Base-by-base conservation (phyloP, 2,329 filamentous ascomycete genomes). In the Apiospora pterosperma region DNA sequence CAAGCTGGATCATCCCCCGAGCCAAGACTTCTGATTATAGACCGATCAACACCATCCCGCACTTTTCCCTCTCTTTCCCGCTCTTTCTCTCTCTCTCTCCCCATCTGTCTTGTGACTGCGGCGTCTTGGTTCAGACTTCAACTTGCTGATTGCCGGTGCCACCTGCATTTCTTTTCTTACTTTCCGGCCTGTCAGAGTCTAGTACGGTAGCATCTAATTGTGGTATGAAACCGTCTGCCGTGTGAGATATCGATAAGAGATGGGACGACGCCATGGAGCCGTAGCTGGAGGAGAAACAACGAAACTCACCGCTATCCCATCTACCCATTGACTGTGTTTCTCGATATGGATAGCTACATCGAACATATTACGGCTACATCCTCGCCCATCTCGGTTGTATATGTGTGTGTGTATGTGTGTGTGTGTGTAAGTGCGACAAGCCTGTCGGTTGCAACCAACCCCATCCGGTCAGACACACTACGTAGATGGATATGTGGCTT, bases 171-270 rank as follows among this genome's bases (percentile, higher is more conserved):
- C 28, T 34, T 55, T 55, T 34, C 28, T n/a, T 4, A 8, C 48
- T 55, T 55, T n/a, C 48, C 16, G n/a, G 19, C 48, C 48, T 55
- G 48, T 55, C 48, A 55, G 48, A 11, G 48, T 31, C 28, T 8
- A n/a, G 28, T 25, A 34, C 28, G 48, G 48, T 19, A 48, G 23
- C 42, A 48, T 48, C 42, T n/a, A 55, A 16, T 16, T 11, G 28
- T 28, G 28, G 48, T 21, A 55, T 55, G 48, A 55, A 34, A 55
- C 48, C 28, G 48, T 55, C 16, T 34, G 48, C 28, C 48, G 48
- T 21, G 48, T 34, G 48, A 55, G 48, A 55, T 55, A 55, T 55
- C 48, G 48, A 55, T 55, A 55, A 55, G 48, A 52, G 25, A 55
- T 55, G 48, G 48, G 48, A 55, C 28, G 48, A 55, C 28, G 48